Evolutionary conservation across 768 basidiomycete species (phyloP).

Genomic region (Daedaleopsis sinensis): DNA sequence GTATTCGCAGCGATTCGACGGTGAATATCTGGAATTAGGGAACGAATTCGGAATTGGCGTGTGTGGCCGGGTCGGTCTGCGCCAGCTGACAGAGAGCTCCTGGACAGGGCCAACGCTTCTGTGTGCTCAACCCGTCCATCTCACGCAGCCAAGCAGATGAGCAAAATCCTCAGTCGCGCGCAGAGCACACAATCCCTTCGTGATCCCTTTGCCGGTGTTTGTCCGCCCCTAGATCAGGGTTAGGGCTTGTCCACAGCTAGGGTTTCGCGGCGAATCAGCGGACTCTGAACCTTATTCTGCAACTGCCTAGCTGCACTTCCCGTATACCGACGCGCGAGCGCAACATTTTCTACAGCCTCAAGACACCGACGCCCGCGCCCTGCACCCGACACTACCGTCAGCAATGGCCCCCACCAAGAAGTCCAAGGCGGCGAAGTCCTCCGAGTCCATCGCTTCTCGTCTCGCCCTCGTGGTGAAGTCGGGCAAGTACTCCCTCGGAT

Average conservation of each 20-base stretch:
- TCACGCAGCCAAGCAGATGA: not conserved
- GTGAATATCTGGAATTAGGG: not conserved
- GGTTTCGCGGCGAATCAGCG: not conserved
- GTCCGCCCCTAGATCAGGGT: conserved; percentile 20
- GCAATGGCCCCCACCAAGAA: conserved; percentile 95
- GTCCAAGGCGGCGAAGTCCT: conserved; percentile 91
- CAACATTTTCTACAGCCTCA: conserved; percentile 22
- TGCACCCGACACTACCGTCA: conserved; percentile 22
- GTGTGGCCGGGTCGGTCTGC: not conserved
- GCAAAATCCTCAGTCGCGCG: not conserved
- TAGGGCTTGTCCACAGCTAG: conserved; percentile 8
- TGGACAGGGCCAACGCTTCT: too few relatives aligned
- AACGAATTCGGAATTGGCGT: conserved; percentile 18
- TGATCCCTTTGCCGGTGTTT: conserved; percentile 24
- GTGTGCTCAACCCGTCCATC: too few relatives aligned
- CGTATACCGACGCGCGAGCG: conserved; percentile 9
- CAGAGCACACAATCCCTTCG: conserved; percentile 19
- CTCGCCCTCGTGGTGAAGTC: conserved; percentile 98
- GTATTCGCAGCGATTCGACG: conserved; percentile 6
- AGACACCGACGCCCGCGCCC: conserved; percentile 23
- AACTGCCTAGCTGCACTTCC: conserved; percentile 33
- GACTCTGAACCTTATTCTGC: conserved; percentile 23
- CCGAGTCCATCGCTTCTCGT: conserved; percentile 90
- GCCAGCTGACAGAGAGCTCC: too few relatives aligned
- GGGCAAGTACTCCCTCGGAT: conserved; percentile 95